Conservation (phyloP, 768 basidiomycete genomes). For the Lactarius hatsudake region DNA sequence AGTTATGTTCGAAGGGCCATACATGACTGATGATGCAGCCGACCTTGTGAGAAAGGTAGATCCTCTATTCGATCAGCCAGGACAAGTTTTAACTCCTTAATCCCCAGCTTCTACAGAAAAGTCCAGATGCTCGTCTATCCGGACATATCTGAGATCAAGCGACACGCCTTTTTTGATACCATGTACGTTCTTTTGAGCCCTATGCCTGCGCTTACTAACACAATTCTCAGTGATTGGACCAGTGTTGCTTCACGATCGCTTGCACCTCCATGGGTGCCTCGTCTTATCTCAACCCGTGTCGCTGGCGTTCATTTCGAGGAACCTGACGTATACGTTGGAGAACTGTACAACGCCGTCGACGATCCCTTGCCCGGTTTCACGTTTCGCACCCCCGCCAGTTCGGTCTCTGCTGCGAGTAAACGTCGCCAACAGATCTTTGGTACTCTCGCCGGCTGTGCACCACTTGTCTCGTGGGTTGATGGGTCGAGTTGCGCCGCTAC, state of each 20-base stretch:
- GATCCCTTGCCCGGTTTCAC: slow-evolving; percentile 14
- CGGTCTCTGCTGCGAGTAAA: slow-evolving; percentile 8
- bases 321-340: slow-evolving; percentile 3
- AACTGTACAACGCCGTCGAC: not conserved
- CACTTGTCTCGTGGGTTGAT: slow-evolving; percentile 6
- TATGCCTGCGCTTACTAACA: not conserved
- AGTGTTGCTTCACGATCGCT: slow-evolving; percentile 15
- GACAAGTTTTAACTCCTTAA: not conserved
- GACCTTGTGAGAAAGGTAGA: slow-evolving; percentile 15
- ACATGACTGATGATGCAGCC: slow-evolving; percentile 16
- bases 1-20: not conserved
- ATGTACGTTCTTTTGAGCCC: not conserved
- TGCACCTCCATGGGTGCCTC: slow-evolving; percentile 17
- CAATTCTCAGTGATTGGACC: slow-evolving; percentile 10
- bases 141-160: slow-evolving; percentile 10
- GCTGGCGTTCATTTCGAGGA: not conserved
- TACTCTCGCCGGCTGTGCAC: slow-evolving; percentile 6
- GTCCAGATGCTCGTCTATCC: slow-evolving; percentile 1
- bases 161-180: slow-evolving; percentile 8
- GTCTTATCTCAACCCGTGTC: slow-evolving; percentile 5
- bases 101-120: slow-evolving; percentile 6
- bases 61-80: not conserved
- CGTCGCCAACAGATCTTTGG: slow-evolving; percentile 12
- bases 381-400: not conserved
- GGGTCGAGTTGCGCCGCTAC: not conserved